Base-by-base conservation (phyloP, 139 green algal species). In the Trebouxia sp. region DNA sequence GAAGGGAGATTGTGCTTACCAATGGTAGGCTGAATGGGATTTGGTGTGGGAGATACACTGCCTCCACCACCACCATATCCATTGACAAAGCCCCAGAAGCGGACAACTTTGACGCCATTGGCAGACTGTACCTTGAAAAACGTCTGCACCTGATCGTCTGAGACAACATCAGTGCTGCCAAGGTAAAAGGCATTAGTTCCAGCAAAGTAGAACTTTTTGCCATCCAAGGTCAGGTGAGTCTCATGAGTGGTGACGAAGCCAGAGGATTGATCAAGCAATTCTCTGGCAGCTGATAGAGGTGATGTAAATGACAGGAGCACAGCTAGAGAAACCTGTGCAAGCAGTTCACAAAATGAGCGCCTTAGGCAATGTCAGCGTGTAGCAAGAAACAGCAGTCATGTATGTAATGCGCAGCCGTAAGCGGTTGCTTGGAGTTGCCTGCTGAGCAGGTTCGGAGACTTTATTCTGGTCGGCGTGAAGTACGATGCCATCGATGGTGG, bases 381-480 rank as follows among this genome's bases (percentile, higher is more conserved):
- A 24, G 6, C 11, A 22, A 20, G 28, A 41, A 12, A 12, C 30
- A 30, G 1, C 3, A 69, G 10, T 65, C 24, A 22, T 12, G 53
- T 28, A 6, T 24, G 1, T 65, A 28, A 65, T 24, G 20, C 1
- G 53, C 12, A 35, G 24, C 4, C 1, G 28, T 7, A 28, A 14
- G 22, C 53, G 14, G 51, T 32, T 5, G 5, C 51, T 62, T 17
- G 51, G 28, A 45, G 15, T 72, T 72, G 62, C 62, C 62, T 72
- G 62, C 62, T 30, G 14, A 72, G 62, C 62, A 72, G 62, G 62
- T 26, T 26, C 9, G 11, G 10, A 72, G 62, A 72, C 62, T 72
- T 72, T 72, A 72, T 72, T 72, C 62, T 72, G 62, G 62, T 72
- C 43, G 62, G 62, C 62, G 62, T 45, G 32, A 72, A 35, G 28